Evolutionary conservation across 345 rosid species (phyloP), one percentile per base, ranked within the genome.

Genomic region (Dimocarpus longan): DNA sequence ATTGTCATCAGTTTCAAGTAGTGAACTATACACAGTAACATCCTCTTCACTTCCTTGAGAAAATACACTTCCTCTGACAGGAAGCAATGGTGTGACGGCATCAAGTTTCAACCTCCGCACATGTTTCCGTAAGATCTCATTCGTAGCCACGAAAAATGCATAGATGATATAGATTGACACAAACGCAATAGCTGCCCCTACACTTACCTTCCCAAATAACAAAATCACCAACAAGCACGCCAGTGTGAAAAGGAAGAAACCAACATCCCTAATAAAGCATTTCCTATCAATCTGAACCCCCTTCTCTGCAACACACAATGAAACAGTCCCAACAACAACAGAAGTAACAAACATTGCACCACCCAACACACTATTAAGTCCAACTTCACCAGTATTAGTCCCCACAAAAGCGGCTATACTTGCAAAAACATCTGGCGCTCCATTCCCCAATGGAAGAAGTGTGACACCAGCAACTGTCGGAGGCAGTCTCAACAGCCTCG

Each of bases 391-490:
- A 8, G 92, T 84, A 67, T 92, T 88, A 32, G 86, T 83, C 28
- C 98, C 98, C 59, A 92, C 81, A 69, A 95, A 93, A 28, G 98
- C 92, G 48, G 98, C 97, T 66, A 95, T 93, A 82, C 98, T 95
- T 0, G 98, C 93, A 85, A 93, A 95, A 70, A 95, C 95, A 86
- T 95, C 98, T 0, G 98, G 98, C 0, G 98, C 98, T 28, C 98
- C 98, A 82, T 95, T 95, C 66, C 98, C 98, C 18, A 95, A 90
- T 0, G 98, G 98, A 80, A 95, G 98, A 7, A 95, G 91, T 0
- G 97, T 72, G 54, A 95, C 98, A 78, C 97, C 98, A 6, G 98
- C 98, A 79, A 95, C 90, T 0, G 98, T 90, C 0, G 98, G 95
- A 18, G 97, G 93, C 79, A 95, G 75, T 73, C 86, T 86, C 86